These are phyloP conservation scores for Phytomonas sp. DNA, from an alignment of 208 protist genomes.

Conservation along the genomic window DNA sequence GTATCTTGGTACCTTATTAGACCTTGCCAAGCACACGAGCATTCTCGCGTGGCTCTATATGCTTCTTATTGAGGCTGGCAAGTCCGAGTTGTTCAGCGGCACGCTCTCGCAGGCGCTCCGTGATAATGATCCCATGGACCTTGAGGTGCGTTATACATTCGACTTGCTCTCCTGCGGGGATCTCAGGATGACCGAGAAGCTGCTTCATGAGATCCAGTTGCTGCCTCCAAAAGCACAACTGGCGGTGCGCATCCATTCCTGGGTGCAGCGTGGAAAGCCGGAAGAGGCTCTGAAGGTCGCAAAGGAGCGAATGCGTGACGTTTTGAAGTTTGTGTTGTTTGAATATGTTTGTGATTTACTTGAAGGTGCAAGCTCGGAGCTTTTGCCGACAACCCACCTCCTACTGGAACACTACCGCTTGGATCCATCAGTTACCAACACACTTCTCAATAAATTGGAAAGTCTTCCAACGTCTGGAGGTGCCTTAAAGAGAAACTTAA, in stretches of 20 bases:
- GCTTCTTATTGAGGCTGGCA: slow-evolving; percentile 22
- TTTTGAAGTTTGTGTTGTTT: slow-evolving; percentile 28
- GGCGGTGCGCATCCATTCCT: slow-evolving; percentile 24
- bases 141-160: slow-evolving; percentile 38
- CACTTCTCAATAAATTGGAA: slow-evolving; percentile 25
- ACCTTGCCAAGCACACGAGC: slow-evolving; percentile 23
- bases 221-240: slow-evolving; percentile 37
- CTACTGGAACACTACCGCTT: slow-evolving; percentile 40
- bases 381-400: slow-evolving; percentile 29
- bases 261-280: slow-evolving; percentile 23
- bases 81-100: slow-evolving; percentile 15
- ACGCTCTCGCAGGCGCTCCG: slow-evolving; percentile 33
- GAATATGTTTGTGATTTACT: slow-evolving; percentile 31
- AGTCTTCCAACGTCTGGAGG: slow-evolving; percentile 7
- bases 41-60: slow-evolving; percentile 50
- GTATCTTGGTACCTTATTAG: slow-evolving; percentile 34
- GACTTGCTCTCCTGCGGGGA: slow-evolving; percentile 21
- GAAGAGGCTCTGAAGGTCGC: slow-evolving; percentile 24
- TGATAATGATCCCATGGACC: slow-evolving; percentile 19
- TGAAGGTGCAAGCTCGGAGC: slow-evolving; percentile 29
- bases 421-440: slow-evolving; percentile 16
- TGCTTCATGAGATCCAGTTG: slow-evolving; percentile 19
- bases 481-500: neutral
- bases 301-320: slow-evolving; percentile 31
- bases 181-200: slow-evolving; percentile 15